Evolutionary conservation across 2,329 filamentous ascomycete species (phyloP), one percentile per base, ranked within the genome.

Genomic region (Penicillium crustosum): DNA sequence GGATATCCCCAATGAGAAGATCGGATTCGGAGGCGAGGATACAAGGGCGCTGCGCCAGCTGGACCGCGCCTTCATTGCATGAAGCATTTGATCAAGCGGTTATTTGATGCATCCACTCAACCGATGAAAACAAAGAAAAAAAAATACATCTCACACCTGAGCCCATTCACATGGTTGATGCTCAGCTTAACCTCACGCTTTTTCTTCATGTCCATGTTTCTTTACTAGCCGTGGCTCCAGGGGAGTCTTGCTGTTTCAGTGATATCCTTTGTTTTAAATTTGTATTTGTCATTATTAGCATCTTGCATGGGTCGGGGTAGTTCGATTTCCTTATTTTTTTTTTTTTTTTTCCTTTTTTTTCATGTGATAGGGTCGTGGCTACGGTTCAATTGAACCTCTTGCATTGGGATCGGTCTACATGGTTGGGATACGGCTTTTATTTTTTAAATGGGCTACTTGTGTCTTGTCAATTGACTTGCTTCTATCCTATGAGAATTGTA

Each of bases 41-140:
- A 82, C 82, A 60, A 79, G 86, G 63, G 87, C 86, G 2, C 72
- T 90, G 45, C 81, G 85, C 61, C 86, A 89, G 69, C 76, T 91
- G 49, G 85, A 91, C 72, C 74, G 78, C 23, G 80, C 79, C 2
- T 83, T 82, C 53, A 75, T 68, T 8, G 73, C 73, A 38, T 77
- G 60, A 70, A 13, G 21, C 33, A 15, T 12, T 23, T 4, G 33
- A 35, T 35, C 8, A 48, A 35, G 13, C 8, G 42, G 23, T 43
- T 29, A 12, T 44, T 6, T 27, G 42, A 44, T 44, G 42, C 13
- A 25, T 44, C 12, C 17, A 29, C 17, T 29, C 17, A 19, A 27
- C 17, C 25, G n/a, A 19, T 38, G 29, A 45, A 38, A 38, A 38
- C 35, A 29, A 38, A n/a, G 21, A 42, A 41, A 41, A 31, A 39